Conservation (phyloP, 2,329 filamentous ascomycete genomes). For the Colletotrichum cordylinicola region DNA sequence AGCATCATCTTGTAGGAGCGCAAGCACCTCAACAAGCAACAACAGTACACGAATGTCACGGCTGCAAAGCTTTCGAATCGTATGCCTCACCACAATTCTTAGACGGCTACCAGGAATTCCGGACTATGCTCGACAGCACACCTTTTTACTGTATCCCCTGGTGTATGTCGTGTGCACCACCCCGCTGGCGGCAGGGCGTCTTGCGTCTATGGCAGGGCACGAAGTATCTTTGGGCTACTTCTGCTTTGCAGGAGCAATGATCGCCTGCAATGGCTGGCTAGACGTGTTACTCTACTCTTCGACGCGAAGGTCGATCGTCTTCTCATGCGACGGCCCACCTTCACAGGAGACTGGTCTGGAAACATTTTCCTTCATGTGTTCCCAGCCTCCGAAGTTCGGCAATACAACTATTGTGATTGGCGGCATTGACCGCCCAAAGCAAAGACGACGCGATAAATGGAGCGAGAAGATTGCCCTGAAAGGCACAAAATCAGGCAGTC, state of each 20-base stretch:
- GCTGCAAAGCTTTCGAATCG: neutral
- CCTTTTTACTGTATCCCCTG: slow-evolving; percentile 71
- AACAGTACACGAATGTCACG: neutral
- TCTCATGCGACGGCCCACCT: slow-evolving; percentile 39
- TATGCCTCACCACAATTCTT: neutral
- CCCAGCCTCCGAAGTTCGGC: slow-evolving; percentile 41
- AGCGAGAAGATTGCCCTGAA: slow-evolving; percentile 18
- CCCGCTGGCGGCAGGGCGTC: slow-evolving; percentile 68
- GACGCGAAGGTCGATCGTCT: slow-evolving; percentile 59
- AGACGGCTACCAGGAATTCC: slow-evolving; percentile 2
- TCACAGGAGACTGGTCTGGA: slow-evolving; percentile 52
- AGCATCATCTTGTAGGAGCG: neutral
- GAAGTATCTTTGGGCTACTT: slow-evolving; percentile 59
- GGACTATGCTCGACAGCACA: slow-evolving; percentile 45
- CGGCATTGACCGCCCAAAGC: slow-evolving; percentile 20
- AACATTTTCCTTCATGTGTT: slow-evolving; percentile 57
- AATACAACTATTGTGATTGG: slow-evolving; percentile 43
- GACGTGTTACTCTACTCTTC: slow-evolving; percentile 60
- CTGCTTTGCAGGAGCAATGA: slow-evolving; percentile 63
- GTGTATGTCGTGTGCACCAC: slow-evolving; percentile 75
- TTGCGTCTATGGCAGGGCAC: slow-evolving; percentile 64
- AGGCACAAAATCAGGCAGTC: neutral
- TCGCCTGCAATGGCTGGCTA: slow-evolving; percentile 61
- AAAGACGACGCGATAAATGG: slow-evolving; percentile 3
- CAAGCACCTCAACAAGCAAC: neutral